Conservation (phyloP, 2,329 filamentous ascomycete species). For the Cadophora sp. region DNA sequence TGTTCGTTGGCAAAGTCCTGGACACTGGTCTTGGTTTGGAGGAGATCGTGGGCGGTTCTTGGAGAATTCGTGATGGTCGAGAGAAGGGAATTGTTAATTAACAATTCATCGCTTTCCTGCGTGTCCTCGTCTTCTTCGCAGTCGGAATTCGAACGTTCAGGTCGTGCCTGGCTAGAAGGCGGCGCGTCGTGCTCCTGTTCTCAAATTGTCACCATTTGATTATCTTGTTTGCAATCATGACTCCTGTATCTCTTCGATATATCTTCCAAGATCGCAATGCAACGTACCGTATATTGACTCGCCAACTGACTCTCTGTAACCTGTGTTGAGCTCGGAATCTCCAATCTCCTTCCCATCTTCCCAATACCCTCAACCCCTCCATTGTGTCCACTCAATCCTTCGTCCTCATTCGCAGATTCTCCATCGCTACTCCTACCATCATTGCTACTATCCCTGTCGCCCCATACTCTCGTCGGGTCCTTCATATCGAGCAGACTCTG, state of each 20-base stretch:
- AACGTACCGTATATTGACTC: background rate
- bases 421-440: constrained; percentile 31
- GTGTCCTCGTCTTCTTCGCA: constrained; percentile 16
- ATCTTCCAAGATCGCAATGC: too few relatives aligned
- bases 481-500: constrained; percentile 26
- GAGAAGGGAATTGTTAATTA: background rate
- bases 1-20: constrained; percentile 26
- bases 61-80: background rate
- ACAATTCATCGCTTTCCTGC: constrained; percentile 5
- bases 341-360: constrained; percentile 17
- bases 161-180: constrained; percentile 33
- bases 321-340: constrained; percentile 26
- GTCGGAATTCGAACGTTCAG: constrained; percentile 11
- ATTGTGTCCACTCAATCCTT: background rate
- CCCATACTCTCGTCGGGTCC: constrained; percentile 23
- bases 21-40: constrained; percentile 24
- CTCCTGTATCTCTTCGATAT: too few relatives aligned
- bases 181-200: constrained; percentile 22
- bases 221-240: background rate
- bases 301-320: constrained; percentile 15
- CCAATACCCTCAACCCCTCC: background rate
- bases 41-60: constrained; percentile 18
- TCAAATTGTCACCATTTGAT: background rate
- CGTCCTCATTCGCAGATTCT: constrained; percentile 3
- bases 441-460: constrained; percentile 33